Evolutionary conservation across 345 rosid species (phyloP), one percentile per base, ranked within the genome.

Genomic region (Hibiscus trionum): DNA sequence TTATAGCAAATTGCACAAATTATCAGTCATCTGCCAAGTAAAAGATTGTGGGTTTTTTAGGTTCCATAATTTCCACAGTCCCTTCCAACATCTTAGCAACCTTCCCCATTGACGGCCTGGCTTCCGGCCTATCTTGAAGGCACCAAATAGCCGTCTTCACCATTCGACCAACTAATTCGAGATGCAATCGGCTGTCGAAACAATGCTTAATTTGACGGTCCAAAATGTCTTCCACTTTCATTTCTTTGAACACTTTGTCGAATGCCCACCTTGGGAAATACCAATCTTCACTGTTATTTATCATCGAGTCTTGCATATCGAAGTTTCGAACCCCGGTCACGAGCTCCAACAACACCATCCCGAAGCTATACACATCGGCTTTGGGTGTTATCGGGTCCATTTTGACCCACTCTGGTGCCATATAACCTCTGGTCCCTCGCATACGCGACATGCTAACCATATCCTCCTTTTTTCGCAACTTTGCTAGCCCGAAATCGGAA

Each of bases 41-140:
- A 82, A 85, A 88, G 56, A 88, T 87, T 68, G 91, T 87, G 24
- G 93, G 93, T 75, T 82, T 85, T 69, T 73, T 87, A 0, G 93
- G 91, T 73, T 88, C 93, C 9, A 76, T 84, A 57, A 88, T 87
- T 70, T 88, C 91, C 72, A 87, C 86, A n/a, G 89, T 84, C 9
- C 91, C 93, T 81, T 87, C 91, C 75, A 87, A 67, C 89, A 87
- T 88, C 89, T 88, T 88, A 29, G 91, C 91, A 29, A 81, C 93
- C 71, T 84, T 88, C 65, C 91, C 93, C 91, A 88, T 87, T 0
- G 88, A 88, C 1, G 91, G 91, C 75, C 89, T 74, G 44, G 72
- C 47, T 58, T 88, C 93, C 0, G 86, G 87, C 71, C 86, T 72
- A 70, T 86, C 91, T 75, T 88, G 93, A 6, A 88, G 86, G 81